Evolutionary conservation across 768 basidiomycete species (phyloP), one percentile per base, ranked within the genome.

Genomic region (Lanmaoa rubissima): DNA sequence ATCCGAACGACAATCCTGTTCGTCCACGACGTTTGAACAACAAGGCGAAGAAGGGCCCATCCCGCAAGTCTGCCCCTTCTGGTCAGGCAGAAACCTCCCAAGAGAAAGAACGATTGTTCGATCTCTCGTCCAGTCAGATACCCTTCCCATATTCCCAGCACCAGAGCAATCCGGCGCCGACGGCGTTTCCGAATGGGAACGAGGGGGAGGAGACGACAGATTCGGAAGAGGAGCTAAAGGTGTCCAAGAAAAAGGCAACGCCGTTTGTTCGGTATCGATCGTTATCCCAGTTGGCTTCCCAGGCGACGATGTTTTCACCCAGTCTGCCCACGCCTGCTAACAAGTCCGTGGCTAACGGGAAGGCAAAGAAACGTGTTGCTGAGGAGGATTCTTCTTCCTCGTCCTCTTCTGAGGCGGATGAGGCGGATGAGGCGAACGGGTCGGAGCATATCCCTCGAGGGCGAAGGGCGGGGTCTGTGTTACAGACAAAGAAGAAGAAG

Each of bases 381-480:
- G 47, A 50, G 4, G 60, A 63, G 17, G 57, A 61, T 26, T 74
- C 77, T 7, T 74, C 77, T 8, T 71, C 69, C 8, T 73, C 77
- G 7, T 79, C 81, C 5, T 79, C 79, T 39, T 73, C 72, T 10
- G 75, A 73, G 19, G 65, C 64, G 1, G 76, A 77, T 10, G 75
- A 73, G 19, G 65, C 64, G 1, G 76, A 77, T 0, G 79, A 62
- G 36, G 68, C 36, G 1, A 58, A 50, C n/a, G 60, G 56, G 32
- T 69, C 71, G 17, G 63, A 80, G n/a, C 87, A 88, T 67, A 87
- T 90, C 54, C 87, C 87, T 32, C 75, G 70, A 59, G 75, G 75
- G 12, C 77, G 83, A 53, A 74, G 77, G 55, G 88, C 88, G 39
- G 85, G 85, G 2, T 69, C 64, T n/a, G 52, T 31, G 24, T 40